Conservation (phyloP, 2,329 filamentous ascomycete genomes). For the Ceratocystis papillata region DNA sequence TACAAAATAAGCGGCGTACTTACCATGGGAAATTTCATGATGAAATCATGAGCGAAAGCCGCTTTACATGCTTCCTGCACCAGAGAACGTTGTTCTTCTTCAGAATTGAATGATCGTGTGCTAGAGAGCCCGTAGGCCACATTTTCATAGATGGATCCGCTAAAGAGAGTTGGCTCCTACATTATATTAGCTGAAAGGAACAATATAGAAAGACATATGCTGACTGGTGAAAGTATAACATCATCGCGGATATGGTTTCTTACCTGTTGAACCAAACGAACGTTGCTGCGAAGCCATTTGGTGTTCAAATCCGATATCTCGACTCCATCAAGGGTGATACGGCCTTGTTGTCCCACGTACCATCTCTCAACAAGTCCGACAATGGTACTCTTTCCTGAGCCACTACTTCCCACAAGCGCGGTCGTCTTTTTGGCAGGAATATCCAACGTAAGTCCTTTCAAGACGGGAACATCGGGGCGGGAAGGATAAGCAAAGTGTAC, state of each 20-base stretch:
- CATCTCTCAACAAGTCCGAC: constrained; percentile 49
- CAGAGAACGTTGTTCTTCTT: constrained; percentile 37
- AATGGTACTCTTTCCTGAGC: constrained; percentile 49
- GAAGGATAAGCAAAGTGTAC: constrained; percentile 48
- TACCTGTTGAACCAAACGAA: constrained; percentile 41
- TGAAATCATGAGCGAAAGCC: constrained; percentile 45
- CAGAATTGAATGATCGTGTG: constrained; percentile 32
- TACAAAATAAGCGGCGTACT: not conserved
- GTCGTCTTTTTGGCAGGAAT: constrained; percentile 40
- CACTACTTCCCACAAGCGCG: constrained; percentile 48
- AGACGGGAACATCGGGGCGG: constrained; percentile 40
- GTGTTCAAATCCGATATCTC: constrained; percentile 38
- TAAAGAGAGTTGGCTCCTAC: constrained; percentile 45
- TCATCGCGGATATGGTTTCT: not conserved
- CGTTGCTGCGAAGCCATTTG: constrained; percentile 43
- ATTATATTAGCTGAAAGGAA: constrained; percentile 19
- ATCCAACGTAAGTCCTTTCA: constrained; percentile 35
- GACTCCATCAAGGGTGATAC: constrained; percentile 37
- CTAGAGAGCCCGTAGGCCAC: constrained; percentile 39
- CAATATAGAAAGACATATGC: not conserved
- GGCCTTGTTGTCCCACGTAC: constrained; percentile 42
- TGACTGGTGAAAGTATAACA: no score
- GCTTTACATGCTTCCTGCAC: constrained; percentile 41
- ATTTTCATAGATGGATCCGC: constrained; percentile 43
- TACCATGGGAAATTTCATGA: constrained; percentile 37